These are phyloP conservation scores for Phaeosphaeria sp. DNA, from an alignment of 2,329 filamentous ascomycete genomes.

Conservation along the genomic window DNA sequence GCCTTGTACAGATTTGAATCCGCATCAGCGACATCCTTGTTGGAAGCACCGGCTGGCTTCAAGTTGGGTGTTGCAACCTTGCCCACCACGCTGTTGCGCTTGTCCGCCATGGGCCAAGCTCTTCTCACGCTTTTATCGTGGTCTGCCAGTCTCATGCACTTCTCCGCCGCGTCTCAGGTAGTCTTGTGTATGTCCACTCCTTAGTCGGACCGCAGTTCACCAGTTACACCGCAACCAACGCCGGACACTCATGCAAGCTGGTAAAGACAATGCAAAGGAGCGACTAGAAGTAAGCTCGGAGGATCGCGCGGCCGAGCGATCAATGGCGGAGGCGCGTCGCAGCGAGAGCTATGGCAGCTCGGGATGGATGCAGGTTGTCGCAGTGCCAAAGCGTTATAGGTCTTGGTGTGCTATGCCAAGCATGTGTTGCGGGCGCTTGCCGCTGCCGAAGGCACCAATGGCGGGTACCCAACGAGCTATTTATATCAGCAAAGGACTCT, in stretches of 20 bases:
- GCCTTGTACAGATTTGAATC: slow-evolving; percentile 64
- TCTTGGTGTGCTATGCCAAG: slow-evolving; percentile 21
- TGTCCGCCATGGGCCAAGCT: slow-evolving; percentile 62
- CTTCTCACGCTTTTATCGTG: slow-evolving; percentile 36
- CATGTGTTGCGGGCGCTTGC: slow-evolving; percentile 19
- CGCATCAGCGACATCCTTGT: slow-evolving; percentile 55
- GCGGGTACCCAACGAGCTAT: background rate
- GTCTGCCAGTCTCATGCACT: background rate
- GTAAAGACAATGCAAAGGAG: slow-evolving; percentile 47
- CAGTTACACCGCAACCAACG: slow-evolving; percentile 37
- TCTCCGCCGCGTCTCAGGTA: too few species aligned
- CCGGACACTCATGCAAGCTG: slow-evolving; percentile 45
- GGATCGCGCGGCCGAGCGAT: slow-evolving; percentile 31
- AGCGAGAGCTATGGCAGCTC: slow-evolving; percentile 21
- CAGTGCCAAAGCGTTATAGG: slow-evolving; percentile 19
- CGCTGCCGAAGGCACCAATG: background rate
- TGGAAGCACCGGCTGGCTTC: slow-evolving; percentile 51
- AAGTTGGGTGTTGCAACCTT: slow-evolving; percentile 59
- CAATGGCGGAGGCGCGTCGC: slow-evolving; percentile 26
- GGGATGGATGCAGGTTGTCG: slow-evolving; percentile 19
- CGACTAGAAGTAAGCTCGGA: slow-evolving; percentile 42
- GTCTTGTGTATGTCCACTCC: slow-evolving; percentile 10
- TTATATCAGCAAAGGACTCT: slow-evolving; percentile 6
- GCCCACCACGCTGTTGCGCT: slow-evolving; percentile 62
- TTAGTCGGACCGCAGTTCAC: slow-evolving; percentile 26